Conservation (phyloP, 1,139 yeast genomes). For the Saccharomycopsis phalli region DNA sequence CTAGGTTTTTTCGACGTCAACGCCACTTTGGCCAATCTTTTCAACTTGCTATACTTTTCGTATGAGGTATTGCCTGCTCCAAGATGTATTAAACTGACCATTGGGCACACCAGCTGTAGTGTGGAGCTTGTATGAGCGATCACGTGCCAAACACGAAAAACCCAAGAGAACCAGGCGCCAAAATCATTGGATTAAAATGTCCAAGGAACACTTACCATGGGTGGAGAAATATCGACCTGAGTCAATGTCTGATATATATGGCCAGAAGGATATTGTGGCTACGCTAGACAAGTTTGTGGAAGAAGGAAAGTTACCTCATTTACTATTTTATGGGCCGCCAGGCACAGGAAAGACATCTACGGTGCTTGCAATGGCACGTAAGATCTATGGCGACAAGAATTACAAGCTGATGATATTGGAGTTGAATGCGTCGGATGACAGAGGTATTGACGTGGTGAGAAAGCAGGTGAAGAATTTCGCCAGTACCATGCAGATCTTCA, state of each 20-base stretch:
- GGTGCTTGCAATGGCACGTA: constrained; percentile 80
- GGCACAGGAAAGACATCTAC: constrained; percentile 98
- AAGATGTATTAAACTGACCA: too few relatives aligned
- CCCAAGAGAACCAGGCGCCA: too few relatives aligned
- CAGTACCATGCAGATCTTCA: constrained; percentile 84
- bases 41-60: not conserved
- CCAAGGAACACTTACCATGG: constrained; percentile 47
- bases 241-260: constrained; percentile 76
- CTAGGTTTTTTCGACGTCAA: too few relatives aligned
- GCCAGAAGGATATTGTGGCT: constrained; percentile 78
- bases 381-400: constrained; percentile 74
- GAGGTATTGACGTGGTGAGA: constrained; percentile 81
- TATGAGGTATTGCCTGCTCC: constrained; percentile 17
- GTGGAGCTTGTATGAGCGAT: too few relatives aligned
- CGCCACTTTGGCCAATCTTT: constrained; percentile 7
- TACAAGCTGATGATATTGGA: constrained; percentile 87
- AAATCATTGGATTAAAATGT: too few relatives aligned
- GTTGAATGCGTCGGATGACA: constrained; percentile 77
- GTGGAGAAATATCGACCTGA: constrained; percentile 94
- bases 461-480: constrained; percentile 82
- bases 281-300: constrained; percentile 62
- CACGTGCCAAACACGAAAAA: too few relatives aligned
- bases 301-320: constrained; percentile 79
- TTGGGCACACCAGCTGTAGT: too few relatives aligned
- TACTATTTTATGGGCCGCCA: constrained; percentile 93